Evolutionary conservation across 805 yeast genomes (phyloP), one percentile per base, ranked within the genome.

Genomic region (Nakazawaea ambrosiae): DNA sequence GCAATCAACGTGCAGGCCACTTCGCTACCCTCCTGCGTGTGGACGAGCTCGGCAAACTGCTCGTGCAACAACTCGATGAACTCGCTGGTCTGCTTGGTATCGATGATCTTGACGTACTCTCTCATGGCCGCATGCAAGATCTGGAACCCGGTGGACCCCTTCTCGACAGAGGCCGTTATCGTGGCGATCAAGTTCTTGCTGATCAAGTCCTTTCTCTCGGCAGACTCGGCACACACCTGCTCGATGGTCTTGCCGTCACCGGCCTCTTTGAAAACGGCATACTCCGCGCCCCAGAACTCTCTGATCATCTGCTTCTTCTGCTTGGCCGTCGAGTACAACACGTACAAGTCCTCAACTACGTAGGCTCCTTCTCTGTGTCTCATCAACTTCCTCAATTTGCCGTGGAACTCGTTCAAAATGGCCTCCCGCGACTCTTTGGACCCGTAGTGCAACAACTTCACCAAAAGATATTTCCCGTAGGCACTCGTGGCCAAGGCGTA

Each of bases 321-420:
- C 45, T 80, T 85, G 22, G 81, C 73, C 18, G 87, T 76, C 9
- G 96, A 77, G 59, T 89, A 90, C 40, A 88, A 73, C 18, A 86
- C 85, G 55, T 69, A 90, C 52, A 86, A 68, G 68, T 90, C 98
- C 62, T 90, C 97, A 47, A 89, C 88, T 27, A 90, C 97, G 53
- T 90, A 88, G 11, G 97, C 97, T 62, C 97, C 98, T 69, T 90
- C 97, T 65, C 84, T 81, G 63, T 90, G 97, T 68, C 95, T 79
- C 92, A 90, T 87, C 41, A 90, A 68, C 61, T 87, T 90, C 58
- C 96, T 73, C 52, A 86, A 74, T 50, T 81, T 80, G 34, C 98
- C 98, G 54, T 88, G 95, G 47, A 90, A 70, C 63, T 88, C 96
- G 53, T 81, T 72, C 40, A 89, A 70, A 40, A 90, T 81, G 26